Conservation (phyloP, 2,329 filamentous ascomycete genomes). For the Chaetomium olivaceum region DNA sequence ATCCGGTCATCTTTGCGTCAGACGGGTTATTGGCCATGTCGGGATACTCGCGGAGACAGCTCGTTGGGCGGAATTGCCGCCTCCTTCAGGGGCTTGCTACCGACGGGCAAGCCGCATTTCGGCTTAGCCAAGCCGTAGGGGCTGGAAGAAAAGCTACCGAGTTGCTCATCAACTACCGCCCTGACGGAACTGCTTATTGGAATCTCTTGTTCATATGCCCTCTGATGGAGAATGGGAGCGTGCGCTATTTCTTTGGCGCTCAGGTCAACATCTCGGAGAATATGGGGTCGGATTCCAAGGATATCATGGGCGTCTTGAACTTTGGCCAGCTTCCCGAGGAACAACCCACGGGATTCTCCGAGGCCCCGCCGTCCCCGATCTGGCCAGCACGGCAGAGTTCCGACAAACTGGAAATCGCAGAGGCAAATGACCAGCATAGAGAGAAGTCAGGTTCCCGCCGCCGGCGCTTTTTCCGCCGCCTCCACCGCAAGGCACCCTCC, state of each 20-base stretch:
- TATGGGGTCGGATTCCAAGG: slow-evolving; percentile 48
- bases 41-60: slow-evolving; percentile 49
- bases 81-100: slow-evolving; percentile 49
- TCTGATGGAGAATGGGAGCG: slow-evolving; percentile 50
- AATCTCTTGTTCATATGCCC: slow-evolving; percentile 58
- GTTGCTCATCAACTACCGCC: slow-evolving; percentile 51
- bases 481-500: slow-evolving; percentile 18
- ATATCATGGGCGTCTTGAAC: slow-evolving; percentile 53
- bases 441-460: slow-evolving; percentile 12
- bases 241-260: slow-evolving; percentile 56
- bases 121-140: slow-evolving; percentile 43
- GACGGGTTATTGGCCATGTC: slow-evolving; percentile 52
- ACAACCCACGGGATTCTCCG: slow-evolving; percentile 17
- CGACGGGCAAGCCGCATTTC: slow-evolving; percentile 41
- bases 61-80: slow-evolving; percentile 50
- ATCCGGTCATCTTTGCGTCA: slow-evolving; percentile 52
- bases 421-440: neutral
- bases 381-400: neutral
- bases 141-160: slow-evolving; percentile 45
- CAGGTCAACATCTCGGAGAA: slow-evolving; percentile 60
- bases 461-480: slow-evolving; percentile 25
- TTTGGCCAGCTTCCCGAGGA: slow-evolving; percentile 41
- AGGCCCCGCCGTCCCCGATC: neutral
- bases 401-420: neutral
- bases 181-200: slow-evolving; percentile 54